These are phyloP conservation scores for Citrullus mucosospermus DNA, from an alignment of 306 rosid genomes.

Conservation along the genomic window DNA sequence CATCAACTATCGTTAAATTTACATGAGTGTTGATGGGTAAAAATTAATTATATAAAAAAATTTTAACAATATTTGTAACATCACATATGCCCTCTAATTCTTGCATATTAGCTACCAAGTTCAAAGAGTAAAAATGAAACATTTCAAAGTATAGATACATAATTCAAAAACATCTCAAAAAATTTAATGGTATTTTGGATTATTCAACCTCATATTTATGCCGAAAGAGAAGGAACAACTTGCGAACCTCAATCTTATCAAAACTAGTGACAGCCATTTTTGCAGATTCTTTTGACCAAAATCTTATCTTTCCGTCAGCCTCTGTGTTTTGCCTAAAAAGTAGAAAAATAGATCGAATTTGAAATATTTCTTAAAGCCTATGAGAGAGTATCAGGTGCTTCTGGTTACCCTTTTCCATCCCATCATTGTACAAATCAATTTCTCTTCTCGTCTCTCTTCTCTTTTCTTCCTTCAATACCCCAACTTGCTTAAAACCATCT, in stretches of 20 bases:
- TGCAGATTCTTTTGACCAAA: conserved; percentile 31
- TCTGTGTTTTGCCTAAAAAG: conserved; percentile 1
- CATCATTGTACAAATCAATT: conserved; percentile 29
- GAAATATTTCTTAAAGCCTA: conserved; percentile 31
- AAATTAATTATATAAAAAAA: no score
- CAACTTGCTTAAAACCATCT: not conserved
- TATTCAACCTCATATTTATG: not conserved
- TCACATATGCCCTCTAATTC: no score
- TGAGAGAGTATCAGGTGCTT: conserved; percentile 64
- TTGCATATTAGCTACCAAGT: no score
- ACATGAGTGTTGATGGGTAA: no score
- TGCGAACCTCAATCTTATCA: conserved; percentile 12
- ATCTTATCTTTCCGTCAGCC: conserved; percentile 22
- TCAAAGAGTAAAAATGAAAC: no score
- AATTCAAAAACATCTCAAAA: no score
- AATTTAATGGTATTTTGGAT: no score
- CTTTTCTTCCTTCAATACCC: not conserved
- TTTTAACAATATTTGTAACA: no score
- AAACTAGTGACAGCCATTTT: not conserved
- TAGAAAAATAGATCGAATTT: conserved; percentile 33
- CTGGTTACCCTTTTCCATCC: conserved; percentile 34
- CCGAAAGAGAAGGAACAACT: conserved; percentile 11
- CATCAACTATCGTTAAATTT: no score
- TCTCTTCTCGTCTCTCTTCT: not conserved
- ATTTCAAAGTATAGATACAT: no score